These are phyloP conservation scores for Truncatella angustata DNA, from an alignment of 2,329 filamentous ascomycete genomes.

Conservation along the genomic window DNA sequence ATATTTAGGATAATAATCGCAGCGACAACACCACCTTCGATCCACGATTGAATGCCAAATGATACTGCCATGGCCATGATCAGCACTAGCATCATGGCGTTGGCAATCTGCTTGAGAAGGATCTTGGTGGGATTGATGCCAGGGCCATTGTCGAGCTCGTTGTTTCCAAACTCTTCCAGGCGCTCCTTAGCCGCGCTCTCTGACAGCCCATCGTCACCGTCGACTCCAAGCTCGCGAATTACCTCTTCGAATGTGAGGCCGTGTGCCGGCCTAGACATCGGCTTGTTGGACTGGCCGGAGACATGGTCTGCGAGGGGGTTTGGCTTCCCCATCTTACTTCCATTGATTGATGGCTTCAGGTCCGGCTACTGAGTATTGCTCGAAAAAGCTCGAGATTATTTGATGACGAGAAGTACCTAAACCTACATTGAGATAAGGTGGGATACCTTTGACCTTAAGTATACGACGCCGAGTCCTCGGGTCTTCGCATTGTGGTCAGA, in stretches of 20 bases:
- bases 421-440: neutral
- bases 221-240: conserved; percentile 49
- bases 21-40: conserved; percentile 53
- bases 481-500: neutral
- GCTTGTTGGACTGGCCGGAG: conserved; percentile 18
- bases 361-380: no score
- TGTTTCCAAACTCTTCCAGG: conserved; percentile 54
- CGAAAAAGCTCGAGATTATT: neutral
- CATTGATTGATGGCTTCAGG: neutral
- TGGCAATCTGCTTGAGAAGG: conserved; percentile 59
- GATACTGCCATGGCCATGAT: conserved; percentile 52
- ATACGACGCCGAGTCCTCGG: neutral
- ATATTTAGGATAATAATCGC: conserved; percentile 36
- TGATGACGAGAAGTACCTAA: neutral
- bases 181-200: conserved; percentile 47
- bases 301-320: conserved; percentile 1
- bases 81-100: conserved; percentile 64
- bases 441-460: neutral
- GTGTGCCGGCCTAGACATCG: conserved; percentile 57
- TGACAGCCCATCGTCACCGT: conserved; percentile 55
- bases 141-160: conserved; percentile 56
- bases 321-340: conserved; percentile 4
- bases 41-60: conserved; percentile 51
- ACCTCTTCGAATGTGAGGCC: conserved; percentile 46
- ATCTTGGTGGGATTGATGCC: conserved; percentile 58